Evolutionary conservation across 1,284 basidiomycete species (phyloP).

Genomic region (Leccinum variabile): DNA sequence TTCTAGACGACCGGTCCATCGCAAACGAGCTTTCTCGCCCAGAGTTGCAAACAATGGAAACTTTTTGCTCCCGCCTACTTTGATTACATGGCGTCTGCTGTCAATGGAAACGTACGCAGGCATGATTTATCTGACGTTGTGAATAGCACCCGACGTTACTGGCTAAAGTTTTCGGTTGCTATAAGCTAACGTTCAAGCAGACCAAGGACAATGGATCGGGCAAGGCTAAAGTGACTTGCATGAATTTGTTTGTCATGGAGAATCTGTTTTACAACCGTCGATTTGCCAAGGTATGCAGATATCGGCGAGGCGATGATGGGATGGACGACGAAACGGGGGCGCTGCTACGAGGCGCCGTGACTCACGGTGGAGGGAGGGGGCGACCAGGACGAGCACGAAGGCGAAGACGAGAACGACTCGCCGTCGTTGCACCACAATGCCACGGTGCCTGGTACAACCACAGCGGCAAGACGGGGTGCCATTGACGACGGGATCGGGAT

Average conservation of each 20-base stretch:
- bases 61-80: constrained; percentile 97
- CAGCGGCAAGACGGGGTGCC: too few relatives aligned
- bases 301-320: too few relatives aligned
- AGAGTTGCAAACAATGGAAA: constrained; percentile 94
- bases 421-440: too few relatives aligned
- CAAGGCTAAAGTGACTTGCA: constrained; percentile 80
- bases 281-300: constrained; percentile 69
- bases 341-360: too few relatives aligned
- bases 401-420: too few relatives aligned
- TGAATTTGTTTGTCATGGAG: constrained; percentile 98
- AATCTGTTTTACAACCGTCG: constrained; percentile 93
- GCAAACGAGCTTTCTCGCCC: constrained; percentile 93
- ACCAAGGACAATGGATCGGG: constrained; percentile 61
- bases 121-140: constrained; percentile 5
- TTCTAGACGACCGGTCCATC: constrained; percentile 92
- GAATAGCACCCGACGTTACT: constrained; percentile 88
- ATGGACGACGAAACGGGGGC: too few relatives aligned
- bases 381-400: too few relatives aligned
- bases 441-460: too few relatives aligned
- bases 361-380: too few relatives aligned
- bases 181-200: constrained; percentile 92
- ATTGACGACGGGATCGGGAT: too few relatives aligned
- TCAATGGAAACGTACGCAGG: constrained; percentile 67
- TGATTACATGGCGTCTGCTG: constrained; percentile 91
- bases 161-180: constrained; percentile 98